Percentiles rank a stretch among this genome's conserved stretches.
Conservation (phyloP, 208 protist genomes). For the Strigomonas culicis region DNA sequence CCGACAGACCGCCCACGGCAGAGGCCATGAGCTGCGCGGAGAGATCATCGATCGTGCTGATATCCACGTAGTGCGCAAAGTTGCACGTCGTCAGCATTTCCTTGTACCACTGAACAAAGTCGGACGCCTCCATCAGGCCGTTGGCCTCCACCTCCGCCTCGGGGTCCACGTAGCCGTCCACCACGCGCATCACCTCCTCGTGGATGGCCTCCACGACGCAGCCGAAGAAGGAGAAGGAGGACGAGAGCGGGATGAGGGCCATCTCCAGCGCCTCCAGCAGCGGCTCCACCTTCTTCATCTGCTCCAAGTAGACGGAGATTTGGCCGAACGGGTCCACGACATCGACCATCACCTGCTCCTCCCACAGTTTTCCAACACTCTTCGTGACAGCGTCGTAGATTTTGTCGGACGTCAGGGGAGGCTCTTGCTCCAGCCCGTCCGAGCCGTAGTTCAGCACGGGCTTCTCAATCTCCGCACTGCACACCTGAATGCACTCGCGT, state of each 20-base stretch:
- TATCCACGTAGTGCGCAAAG: slow-evolving; percentile 61
- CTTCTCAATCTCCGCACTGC: slow-evolving; percentile 48
- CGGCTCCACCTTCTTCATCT: slow-evolving; percentile 84
- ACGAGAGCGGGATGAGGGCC: slow-evolving; percentile 74
- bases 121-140: slow-evolving; percentile 67
- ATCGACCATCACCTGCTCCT: slow-evolving; percentile 83
- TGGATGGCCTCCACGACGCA: slow-evolving; percentile 68
- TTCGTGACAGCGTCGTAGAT: slow-evolving; percentile 44
- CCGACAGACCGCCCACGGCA: slow-evolving; percentile 69
- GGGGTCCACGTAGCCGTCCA: slow-evolving; percentile 58
- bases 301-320: slow-evolving; percentile 70
- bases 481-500: slow-evolving; percentile 74
- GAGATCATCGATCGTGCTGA: slow-evolving; percentile 52
- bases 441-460: slow-evolving; percentile 50
- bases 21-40: slow-evolving; percentile 67
- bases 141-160: slow-evolving; percentile 57
- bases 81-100: slow-evolving; percentile 61
- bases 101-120: slow-evolving; percentile 87
- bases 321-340: slow-evolving; percentile 69
- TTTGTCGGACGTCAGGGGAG: slow-evolving; percentile 53
- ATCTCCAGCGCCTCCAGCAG: slow-evolving; percentile 79
- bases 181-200: slow-evolving; percentile 65
- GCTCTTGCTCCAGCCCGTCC: slow-evolving; percentile 48
- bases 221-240: slow-evolving; percentile 72
- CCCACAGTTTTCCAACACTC: slow-evolving; percentile 63